Conservation (phyloP, 2,329 filamentous ascomycete genomes). For the Botrytis tulipae region DNA sequence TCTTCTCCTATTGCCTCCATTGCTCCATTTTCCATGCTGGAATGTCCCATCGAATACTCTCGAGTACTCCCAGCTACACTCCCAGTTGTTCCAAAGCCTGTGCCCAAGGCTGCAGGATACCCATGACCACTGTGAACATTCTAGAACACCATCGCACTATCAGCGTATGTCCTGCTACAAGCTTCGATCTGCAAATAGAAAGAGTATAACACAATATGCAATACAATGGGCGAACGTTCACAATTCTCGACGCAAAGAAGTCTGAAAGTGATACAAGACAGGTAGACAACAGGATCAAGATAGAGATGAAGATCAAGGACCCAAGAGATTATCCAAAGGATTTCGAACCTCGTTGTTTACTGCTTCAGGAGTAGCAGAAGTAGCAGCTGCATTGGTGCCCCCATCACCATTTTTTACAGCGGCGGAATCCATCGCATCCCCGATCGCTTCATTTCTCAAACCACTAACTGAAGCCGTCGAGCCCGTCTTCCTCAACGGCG, state of each 20-base stretch:
- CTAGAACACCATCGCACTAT: slow-evolving; percentile 28
- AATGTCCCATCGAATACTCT: background rate
- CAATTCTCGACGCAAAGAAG: background rate
- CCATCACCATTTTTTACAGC: slow-evolving; percentile 17
- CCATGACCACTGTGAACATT: slow-evolving; percentile 12
- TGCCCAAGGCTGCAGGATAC: background rate
- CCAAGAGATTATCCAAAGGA: slow-evolving; percentile 34
- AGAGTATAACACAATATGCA: background rate
- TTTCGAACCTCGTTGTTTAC: slow-evolving; percentile 34
- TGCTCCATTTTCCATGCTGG: background rate
- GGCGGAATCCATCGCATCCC: background rate
- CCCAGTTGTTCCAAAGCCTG: background rate
- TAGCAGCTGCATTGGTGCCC: background rate
- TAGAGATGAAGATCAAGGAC: slow-evolving; percentile 28
- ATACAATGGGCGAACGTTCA: background rate
- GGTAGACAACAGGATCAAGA: background rate
- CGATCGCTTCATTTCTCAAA: slow-evolving; percentile 25
- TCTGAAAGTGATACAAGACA: background rate
- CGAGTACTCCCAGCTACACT: background rate
- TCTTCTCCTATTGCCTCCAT: slow-evolving; percentile 22
- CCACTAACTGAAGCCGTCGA: slow-evolving; percentile 31
- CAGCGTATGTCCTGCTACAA: slow-evolving; percentile 26
- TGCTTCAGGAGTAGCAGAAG: slow-evolving; percentile 19
- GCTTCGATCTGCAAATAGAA: background rate
- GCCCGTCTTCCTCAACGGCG: slow-evolving; percentile 30